Evolutionary conservation across 1,284 basidiomycete genomes (phyloP).

Genomic region (Cryptococcus deneoformans): DNA sequence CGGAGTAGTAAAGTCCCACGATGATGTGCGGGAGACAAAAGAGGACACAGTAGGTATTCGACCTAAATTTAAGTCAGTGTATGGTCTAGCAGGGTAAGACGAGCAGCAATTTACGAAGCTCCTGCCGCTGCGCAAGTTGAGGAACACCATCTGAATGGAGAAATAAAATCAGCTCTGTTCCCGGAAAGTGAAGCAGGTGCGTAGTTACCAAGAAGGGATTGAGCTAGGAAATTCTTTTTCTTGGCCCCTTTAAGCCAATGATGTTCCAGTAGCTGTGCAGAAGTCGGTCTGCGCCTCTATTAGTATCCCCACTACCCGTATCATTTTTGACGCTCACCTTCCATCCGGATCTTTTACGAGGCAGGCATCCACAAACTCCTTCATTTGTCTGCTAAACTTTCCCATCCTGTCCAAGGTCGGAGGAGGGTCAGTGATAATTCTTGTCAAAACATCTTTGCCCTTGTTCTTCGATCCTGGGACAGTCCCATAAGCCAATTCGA

Average conservation of each 20-base stretch:
- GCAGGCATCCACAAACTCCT: slow-evolving; percentile 82
- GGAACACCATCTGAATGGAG: too few relatives aligned
- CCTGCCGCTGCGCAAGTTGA: slow-evolving; percentile 31
- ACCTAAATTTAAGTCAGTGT: neutral
- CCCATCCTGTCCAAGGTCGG: slow-evolving; percentile 20
- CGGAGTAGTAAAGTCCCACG: slow-evolving; percentile 38
- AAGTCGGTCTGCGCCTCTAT: slow-evolving; percentile 20
- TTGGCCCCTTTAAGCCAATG: slow-evolving; percentile 34
- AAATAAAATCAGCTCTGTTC: too few relatives aligned
- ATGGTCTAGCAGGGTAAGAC: too few relatives aligned
- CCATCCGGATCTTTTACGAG: slow-evolving; percentile 75
- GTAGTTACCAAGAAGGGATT: slow-evolving; percentile 26
- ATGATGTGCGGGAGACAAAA: slow-evolving; percentile 29
- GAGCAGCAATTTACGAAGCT: slow-evolving; percentile 17
- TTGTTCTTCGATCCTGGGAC: slow-evolving; percentile 22
- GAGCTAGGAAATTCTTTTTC: slow-evolving; percentile 31
- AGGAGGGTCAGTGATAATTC: slow-evolving; percentile 16
- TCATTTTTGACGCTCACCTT: slow-evolving; percentile 53
- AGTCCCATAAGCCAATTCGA: slow-evolving; percentile 48
- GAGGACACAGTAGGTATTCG: slow-evolving; percentile 34
- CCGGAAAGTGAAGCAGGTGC: slow-evolving; percentile 6
- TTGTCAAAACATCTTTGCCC: slow-evolving; percentile 16
- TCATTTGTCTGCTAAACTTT: slow-evolving; percentile 70
- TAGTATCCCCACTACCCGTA: neutral
- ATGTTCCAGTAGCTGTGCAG: slow-evolving; percentile 26